phyloP scores from a whole-genome alignment of 1,139 yeast species.

The Pneumocystis carinii region DNA sequence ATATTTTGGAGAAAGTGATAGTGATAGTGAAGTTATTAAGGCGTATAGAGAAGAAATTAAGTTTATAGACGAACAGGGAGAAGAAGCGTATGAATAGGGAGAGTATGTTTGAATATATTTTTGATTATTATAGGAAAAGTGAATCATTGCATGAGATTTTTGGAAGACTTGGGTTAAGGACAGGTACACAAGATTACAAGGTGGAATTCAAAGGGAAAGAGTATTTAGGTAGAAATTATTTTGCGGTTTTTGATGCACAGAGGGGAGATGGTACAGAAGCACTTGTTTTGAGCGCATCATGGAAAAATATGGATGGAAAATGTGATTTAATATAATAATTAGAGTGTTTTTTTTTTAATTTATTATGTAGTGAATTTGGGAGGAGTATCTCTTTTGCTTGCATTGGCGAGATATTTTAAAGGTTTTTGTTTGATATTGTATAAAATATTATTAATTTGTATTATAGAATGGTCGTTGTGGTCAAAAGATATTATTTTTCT shows the following conservation, averaged over 20 bases:
- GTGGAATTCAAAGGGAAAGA: slow-evolving; percentile 23
- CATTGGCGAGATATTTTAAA: slow-evolving; percentile 64
- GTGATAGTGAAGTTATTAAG: slow-evolving; percentile 57
- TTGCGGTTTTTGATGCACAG: slow-evolving; percentile 81
- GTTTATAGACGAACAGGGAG: slow-evolving; percentile 19
- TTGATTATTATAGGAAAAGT: slow-evolving; percentile 25
- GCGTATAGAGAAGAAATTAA: slow-evolving; percentile 61
- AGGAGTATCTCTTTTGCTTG: slow-evolving; percentile 58
- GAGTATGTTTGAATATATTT: slow-evolving; percentile 11
- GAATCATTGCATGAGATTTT: slow-evolving; percentile 44
- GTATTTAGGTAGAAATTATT: slow-evolving; percentile 38
- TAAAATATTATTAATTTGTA: background rate
- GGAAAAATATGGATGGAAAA: slow-evolving; percentile 46
- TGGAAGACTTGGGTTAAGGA: slow-evolving; percentile 54
- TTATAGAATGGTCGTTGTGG: slow-evolving; percentile 73
- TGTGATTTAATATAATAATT: background rate
- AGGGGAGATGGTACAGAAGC: slow-evolving; percentile 95
- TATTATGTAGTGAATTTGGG: slow-evolving; percentile 42
- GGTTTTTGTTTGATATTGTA: slow-evolving; percentile 21
- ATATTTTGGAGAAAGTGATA: slow-evolving; percentile 83
- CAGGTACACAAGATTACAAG: slow-evolving; percentile 35
- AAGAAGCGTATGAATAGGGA: background rate
- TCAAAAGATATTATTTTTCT: slow-evolving; percentile 84
- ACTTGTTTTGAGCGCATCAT: slow-evolving; percentile 80
- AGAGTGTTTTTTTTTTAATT: background rate